Evolutionary conservation across 2,329 filamentous ascomycete species (phyloP).

Genomic region (Tolypocladium inflatum): DNA sequence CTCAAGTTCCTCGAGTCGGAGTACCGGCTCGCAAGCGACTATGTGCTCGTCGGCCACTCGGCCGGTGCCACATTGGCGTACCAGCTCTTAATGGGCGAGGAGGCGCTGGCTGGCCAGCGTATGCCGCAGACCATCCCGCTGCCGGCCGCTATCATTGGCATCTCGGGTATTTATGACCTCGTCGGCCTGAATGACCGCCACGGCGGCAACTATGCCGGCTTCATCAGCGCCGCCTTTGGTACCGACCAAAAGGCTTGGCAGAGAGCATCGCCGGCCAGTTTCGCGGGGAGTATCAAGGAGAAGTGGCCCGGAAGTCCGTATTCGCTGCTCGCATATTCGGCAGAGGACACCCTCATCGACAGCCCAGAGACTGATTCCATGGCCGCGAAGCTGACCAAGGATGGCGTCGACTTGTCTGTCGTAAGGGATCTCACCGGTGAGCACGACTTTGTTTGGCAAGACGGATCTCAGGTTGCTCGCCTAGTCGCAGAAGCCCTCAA

Average conservation of each 20-base stretch:
- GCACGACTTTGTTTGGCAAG: constrained; percentile 56
- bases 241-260: constrained; percentile 39
- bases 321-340: constrained; percentile 33
- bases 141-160: constrained; percentile 46
- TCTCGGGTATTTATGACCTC: constrained; percentile 61
- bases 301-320: constrained; percentile 24
- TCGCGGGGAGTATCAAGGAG: constrained; percentile 28
- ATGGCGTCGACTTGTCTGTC: constrained; percentile 22
- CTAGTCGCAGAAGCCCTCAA: constrained; percentile 26
- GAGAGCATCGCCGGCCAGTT: constrained; percentile 42
- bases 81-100: constrained; percentile 44
- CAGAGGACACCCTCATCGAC: constrained; percentile 41
- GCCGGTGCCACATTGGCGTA: constrained; percentile 55
- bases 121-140: constrained; percentile 17
- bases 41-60: constrained; percentile 52
- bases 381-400: constrained; percentile 32
- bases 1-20: constrained; percentile 36
- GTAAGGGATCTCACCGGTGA: constrained; percentile 39
- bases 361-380: constrained; percentile 50
- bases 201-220: constrained; percentile 40
- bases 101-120: constrained; percentile 12
- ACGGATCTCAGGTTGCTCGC: constrained; percentile 45
- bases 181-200: constrained; percentile 39
- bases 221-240: constrained; percentile 55
- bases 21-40: constrained; percentile 36